phyloP scores from a whole-genome alignment of 148 eudicot genomes.

The Dianthus caryophyllus region DNA sequence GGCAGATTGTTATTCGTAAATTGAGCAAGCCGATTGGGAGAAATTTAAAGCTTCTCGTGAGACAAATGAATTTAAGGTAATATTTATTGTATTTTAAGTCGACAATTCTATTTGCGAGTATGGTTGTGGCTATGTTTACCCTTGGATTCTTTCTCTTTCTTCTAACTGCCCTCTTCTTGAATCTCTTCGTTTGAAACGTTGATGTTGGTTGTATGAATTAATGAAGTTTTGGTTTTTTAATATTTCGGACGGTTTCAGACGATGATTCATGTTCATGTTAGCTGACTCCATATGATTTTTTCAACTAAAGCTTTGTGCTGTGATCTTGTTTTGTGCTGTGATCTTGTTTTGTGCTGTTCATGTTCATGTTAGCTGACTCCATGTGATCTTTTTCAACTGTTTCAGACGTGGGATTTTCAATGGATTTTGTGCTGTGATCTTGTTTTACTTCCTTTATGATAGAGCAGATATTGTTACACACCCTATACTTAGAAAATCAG shows the following conservation, averaged over 20 bases:
- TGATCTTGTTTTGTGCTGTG: too few species aligned
- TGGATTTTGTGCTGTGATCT: constrained; percentile 45
- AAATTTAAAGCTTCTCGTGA: neutral
- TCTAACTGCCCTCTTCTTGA: too few species aligned
- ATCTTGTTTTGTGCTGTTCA: too few species aligned
- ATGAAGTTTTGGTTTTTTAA: too few species aligned
- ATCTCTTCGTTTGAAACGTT: too few species aligned
- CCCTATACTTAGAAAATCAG: constrained; percentile 34
- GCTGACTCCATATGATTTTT: neutral
- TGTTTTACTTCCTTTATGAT: constrained; percentile 54
- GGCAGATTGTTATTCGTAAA: neutral
- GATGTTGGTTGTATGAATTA: too few species aligned
- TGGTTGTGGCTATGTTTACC: constrained; percentile 51
- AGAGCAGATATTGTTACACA: constrained; percentile 41
- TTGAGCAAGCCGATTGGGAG: neutral
- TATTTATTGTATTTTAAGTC: too few species aligned
- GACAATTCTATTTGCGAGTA: too few species aligned
- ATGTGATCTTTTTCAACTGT: too few species aligned
- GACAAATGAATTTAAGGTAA: neutral
- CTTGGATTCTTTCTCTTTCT: constrained; percentile 75
- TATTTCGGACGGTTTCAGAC: too few species aligned
- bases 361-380: too few species aligned
- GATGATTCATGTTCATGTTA: neutral
- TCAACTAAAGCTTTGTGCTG: too few species aligned
- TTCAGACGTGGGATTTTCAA: constrained; percentile 60